phyloP scores from a whole-genome alignment of 805 yeast species.

The Saccharomycopsis sp. region DNA sequence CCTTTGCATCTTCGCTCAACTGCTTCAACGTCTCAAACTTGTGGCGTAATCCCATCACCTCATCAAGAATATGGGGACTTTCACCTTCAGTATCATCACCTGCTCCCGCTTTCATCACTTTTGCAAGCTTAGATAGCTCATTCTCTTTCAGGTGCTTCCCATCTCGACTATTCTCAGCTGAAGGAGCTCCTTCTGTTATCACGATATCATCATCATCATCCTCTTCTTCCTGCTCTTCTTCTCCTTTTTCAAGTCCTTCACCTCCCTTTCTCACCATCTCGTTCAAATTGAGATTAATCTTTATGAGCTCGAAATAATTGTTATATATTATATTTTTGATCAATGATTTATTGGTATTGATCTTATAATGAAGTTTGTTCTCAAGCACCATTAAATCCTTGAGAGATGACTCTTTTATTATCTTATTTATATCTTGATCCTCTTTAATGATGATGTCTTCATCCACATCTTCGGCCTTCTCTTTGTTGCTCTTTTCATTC shows the following conservation, averaged over 20 bases:
- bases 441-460: conserved; percentile 31
- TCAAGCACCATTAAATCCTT: conserved; percentile 22
- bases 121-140: background rate
- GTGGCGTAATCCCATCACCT: background rate
- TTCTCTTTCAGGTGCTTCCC: background rate
- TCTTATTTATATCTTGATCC: conserved; percentile 20
- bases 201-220: background rate
- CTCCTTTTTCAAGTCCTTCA: background rate
- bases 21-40: background rate
- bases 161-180: background rate
- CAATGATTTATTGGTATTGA: conserved; percentile 15
- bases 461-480: conserved; percentile 48
- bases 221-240: background rate
- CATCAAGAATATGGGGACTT: background rate
- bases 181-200: background rate
- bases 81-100: background rate
- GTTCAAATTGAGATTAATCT: conserved; percentile 15
- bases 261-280: conserved; percentile 14
- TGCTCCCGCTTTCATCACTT: background rate
- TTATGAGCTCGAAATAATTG: conserved; percentile 19
- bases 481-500: conserved; percentile 29
- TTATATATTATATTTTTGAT: conserved; percentile 21
- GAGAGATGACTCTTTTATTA: conserved; percentile 20
- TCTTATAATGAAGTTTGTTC: conserved; percentile 17
- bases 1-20: background rate